Conservation (phyloP, 1,284 basidiomycete species). For the Inonotus hispidus region DNA sequence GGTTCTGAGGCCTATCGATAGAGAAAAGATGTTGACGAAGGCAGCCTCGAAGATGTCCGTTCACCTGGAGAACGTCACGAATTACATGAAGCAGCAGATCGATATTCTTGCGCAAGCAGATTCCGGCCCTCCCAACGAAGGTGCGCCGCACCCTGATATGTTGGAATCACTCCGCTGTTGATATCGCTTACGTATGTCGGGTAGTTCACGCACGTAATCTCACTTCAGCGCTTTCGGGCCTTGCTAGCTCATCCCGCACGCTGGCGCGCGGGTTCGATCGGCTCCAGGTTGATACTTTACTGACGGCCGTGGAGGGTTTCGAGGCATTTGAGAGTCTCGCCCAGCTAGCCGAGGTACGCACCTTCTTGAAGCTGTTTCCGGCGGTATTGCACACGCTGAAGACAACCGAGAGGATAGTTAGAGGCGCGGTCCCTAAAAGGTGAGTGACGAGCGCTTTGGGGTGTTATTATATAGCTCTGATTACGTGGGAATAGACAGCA, state of each 20-base stretch:
- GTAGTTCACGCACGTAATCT: slow-evolving; percentile 6
- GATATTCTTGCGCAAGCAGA: slow-evolving; percentile 3
- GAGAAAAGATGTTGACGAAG: neutral
- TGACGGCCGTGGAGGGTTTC: neutral
- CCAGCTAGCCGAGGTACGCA: slow-evolving; percentile 12
- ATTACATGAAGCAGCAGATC: slow-evolving; percentile 9
- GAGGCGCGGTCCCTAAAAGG: slow-evolving; percentile 7
- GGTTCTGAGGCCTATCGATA: neutral
- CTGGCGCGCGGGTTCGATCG: neutral
- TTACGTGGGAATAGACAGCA: neutral
- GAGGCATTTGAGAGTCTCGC: slow-evolving; percentile 2
- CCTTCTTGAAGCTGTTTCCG: neutral
- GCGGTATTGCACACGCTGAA: neutral
- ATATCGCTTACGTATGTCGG: neutral
- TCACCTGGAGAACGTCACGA: slow-evolving; percentile 1
- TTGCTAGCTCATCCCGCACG: slow-evolving; percentile 1
- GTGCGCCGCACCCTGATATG: neutral
- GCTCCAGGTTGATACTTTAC: neutral
- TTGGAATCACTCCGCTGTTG: neutral
- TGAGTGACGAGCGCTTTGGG: neutral
- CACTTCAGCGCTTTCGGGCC: slow-evolving; percentile 3
- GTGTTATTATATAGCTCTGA: neutral
- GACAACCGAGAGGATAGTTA: neutral
- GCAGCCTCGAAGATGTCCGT: neutral
- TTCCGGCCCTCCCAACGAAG: slow-evolving; percentile 2